Conservation (phyloP, 2,329 filamentous ascomycete genomes). For the Colletotrichum plurivorum region DNA sequence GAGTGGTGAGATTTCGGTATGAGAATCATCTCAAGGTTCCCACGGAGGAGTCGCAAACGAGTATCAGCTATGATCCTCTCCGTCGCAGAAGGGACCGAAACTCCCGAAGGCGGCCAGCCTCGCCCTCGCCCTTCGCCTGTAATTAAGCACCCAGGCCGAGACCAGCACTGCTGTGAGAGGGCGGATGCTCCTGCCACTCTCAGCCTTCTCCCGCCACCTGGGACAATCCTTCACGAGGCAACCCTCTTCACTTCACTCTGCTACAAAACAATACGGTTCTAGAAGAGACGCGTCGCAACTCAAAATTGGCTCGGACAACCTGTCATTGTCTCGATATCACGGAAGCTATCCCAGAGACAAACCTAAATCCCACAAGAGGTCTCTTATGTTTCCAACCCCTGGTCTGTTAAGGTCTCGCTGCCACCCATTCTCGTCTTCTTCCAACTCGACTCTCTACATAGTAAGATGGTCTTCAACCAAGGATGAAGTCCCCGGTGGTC, state of each 20-base stretch:
- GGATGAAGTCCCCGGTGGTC: background rate
- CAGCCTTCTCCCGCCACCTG: constrained; percentile 3
- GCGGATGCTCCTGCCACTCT: background rate
- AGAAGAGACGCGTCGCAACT: constrained; percentile 26
- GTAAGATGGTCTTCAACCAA: background rate
- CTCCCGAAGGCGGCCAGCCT: constrained; percentile 14
- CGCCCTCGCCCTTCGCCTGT: too few relatives aligned
- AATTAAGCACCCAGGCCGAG: constrained; percentile 11
- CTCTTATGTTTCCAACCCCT: background rate
- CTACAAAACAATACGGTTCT: constrained; percentile 13
- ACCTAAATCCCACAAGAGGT: constrained; percentile 7
- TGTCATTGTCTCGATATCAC: constrained; percentile 35
- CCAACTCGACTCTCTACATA: constrained; percentile 10
- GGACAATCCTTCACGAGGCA: too few relatives aligned
- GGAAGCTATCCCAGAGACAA: constrained; percentile 6
- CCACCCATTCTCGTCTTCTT: background rate
- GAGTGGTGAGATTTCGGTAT: constrained; percentile 22
- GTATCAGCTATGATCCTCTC: constrained; percentile 36
- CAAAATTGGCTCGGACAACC: constrained; percentile 12
- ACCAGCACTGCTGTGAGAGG: background rate
- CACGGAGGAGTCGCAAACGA: constrained; percentile 36
- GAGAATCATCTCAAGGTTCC: constrained; percentile 33
- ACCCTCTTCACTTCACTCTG: background rate
- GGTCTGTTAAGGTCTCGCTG: background rate
- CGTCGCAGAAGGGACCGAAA: constrained; percentile 29